A percentile compares a stretch with the other conserved stretches of the same genome.
Evolutionary conservation across 768 basidiomycete genomes (phyloP).

Genomic region (Tylopilus sp.): DNA sequence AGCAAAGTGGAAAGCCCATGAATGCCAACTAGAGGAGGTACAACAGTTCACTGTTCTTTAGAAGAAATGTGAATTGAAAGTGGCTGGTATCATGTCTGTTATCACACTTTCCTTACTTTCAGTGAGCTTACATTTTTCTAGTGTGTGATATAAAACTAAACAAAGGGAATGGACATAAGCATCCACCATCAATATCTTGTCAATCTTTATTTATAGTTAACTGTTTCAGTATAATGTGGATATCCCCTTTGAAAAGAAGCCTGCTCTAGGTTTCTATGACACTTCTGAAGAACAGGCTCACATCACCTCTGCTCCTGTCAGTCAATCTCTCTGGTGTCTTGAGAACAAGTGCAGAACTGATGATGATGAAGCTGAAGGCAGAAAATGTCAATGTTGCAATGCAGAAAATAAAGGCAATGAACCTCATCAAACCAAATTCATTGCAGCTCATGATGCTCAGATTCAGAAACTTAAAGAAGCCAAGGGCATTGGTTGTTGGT

Average conservation of each 20-base stretch:
- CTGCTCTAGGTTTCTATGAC: conserved; percentile 96
- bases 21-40: conserved; percentile 96
- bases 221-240: conserved; percentile 85
- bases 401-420: conserved; percentile 61
- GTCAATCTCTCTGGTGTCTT: conserved; percentile 84
- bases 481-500: conserved; percentile 85
- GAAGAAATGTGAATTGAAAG: conserved; percentile 97
- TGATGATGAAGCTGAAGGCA: conserved; percentile 89
- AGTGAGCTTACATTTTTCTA: conserved; percentile 27
- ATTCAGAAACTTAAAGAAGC: conserved; percentile 98
- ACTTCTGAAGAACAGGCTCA: conserved; percentile 91
- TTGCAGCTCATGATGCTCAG: conserved; percentile 95
- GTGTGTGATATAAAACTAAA: conserved; percentile 92
- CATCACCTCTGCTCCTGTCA: conserved; percentile 82
- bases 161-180: conserved; percentile 94
- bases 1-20: conserved; percentile 96
- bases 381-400: conserved; percentile 78
- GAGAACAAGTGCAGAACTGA: conserved; percentile 96
- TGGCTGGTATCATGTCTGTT: conserved; percentile 92
- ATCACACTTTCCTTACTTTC: background rate
- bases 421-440: conserved; percentile 85
- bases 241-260: conserved; percentile 97
- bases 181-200: background rate
- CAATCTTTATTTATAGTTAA: background rate
- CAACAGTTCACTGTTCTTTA: conserved; percentile 90